Conservation (phyloP, 1,284 basidiomycete species). For the Moesziomyces sp. region DNA sequence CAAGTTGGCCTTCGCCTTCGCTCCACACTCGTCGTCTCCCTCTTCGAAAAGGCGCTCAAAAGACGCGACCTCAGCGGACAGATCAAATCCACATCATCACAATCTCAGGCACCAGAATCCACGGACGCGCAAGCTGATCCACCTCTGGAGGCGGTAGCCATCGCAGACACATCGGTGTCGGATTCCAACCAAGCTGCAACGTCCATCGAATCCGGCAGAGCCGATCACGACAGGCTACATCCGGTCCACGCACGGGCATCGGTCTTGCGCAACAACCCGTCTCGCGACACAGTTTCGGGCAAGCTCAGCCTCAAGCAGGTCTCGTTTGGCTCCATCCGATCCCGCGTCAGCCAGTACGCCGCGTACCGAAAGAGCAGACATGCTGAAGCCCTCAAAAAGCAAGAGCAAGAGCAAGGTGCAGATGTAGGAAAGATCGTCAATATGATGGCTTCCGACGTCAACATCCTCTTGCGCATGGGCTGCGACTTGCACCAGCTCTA, state of each 20-base stretch:
- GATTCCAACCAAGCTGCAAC: not conserved
- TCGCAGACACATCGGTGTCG: not conserved
- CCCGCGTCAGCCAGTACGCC: conserved; percentile 3
- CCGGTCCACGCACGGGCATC: not conserved
- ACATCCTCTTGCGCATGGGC: conserved; percentile 63
- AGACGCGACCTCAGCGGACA: conserved; percentile 53
- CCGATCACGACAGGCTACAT: not conserved
- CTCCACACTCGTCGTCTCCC: conserved; percentile 57
- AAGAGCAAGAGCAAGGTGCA: conserved; percentile 57
- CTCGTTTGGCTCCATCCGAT: conserved; percentile 26
- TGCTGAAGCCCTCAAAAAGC: conserved; percentile 15
- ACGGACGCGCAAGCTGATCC: not conserved
- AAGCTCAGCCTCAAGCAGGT: conserved; percentile 13
- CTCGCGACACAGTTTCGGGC: conserved; percentile 12
- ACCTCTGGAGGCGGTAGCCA: not conserved
- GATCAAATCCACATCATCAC: conserved; percentile 9
- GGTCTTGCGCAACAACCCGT: conserved; percentile 3
- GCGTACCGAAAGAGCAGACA: conserved; percentile 4
- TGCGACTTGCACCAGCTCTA: conserved; percentile 73
- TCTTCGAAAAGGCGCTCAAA: conserved; percentile 65
- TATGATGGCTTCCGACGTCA: conserved; percentile 69
- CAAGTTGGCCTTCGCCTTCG: conserved; percentile 64
- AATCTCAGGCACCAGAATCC: not conserved
- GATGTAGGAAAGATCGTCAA: conserved; percentile 71
- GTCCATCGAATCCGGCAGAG: not conserved